These are phyloP conservation scores for Trichoderma afroharzianum DNA, from an alignment of 2,329 filamentous ascomycete species.

Conservation along the genomic window DNA sequence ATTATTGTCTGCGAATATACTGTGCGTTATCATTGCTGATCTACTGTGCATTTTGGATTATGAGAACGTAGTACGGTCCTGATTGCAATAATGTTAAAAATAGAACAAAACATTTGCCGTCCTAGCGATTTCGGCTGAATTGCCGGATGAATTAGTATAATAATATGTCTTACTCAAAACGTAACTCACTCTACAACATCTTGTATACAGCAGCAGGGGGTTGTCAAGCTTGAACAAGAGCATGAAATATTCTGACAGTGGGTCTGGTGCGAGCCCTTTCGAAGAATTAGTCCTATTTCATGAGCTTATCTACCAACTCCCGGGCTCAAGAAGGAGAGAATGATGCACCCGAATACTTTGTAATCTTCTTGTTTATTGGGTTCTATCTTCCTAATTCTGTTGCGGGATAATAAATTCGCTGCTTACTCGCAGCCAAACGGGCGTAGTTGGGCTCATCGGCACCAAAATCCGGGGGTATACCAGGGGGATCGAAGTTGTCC, in stretches of 20 bases:
- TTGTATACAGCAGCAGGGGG: background rate
- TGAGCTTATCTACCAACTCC: background rate
- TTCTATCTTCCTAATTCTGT: background rate
- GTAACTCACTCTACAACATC: background rate
- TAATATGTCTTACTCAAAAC: background rate
- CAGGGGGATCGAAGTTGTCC: background rate
- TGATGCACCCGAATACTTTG: background rate
- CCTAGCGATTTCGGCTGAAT: background rate
- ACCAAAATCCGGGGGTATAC: background rate
- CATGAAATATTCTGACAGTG: background rate
- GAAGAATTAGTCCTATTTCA: background rate
- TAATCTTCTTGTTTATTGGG: background rate
- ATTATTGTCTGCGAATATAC: background rate
- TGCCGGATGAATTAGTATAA: background rate
- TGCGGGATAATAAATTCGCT: background rate
- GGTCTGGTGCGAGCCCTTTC: background rate
- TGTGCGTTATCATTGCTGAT: background rate
- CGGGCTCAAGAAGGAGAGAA: background rate
- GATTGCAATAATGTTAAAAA: background rate
- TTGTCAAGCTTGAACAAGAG: background rate
- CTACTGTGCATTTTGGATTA: too few species aligned
- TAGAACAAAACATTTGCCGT: background rate
- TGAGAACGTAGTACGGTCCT: background rate
- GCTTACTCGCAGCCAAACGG: background rate
- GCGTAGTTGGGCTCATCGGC: background rate